Base-by-base conservation (phyloP, 2,329 filamentous ascomycete genomes). In the Leptoxyphium fumago region DNA sequence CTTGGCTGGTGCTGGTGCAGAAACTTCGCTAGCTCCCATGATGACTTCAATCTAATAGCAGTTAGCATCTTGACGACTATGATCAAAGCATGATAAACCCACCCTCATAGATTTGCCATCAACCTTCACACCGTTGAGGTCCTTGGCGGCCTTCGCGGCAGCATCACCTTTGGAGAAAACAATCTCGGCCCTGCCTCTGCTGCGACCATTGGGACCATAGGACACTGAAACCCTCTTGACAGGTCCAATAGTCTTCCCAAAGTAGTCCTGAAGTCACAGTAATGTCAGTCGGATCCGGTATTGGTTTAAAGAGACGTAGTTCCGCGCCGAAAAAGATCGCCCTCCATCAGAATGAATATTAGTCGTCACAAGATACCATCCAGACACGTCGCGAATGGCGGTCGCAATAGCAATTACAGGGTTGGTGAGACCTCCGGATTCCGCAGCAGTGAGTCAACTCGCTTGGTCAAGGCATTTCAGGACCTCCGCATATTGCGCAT, bases 51-150 rank as follows among this genome's bases (percentile, higher is more conserved):
- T 87, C 82, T 93, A 43, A 1, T 14, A n/a, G 13, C 26, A 17
- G 42, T 56, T 21, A 53, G 48, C 18, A 29, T 32, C 8, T 7
- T 15, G 40, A 42, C 10, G n/a, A 18, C 28, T 11, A 17, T 42
- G 40, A 15, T 17, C 11, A 30, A 8, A 36, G n/a, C 8, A 8
- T 13, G 36, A 10, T 14, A 39, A n/a, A 52, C 68, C 59, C 68
- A 88, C 86, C 79, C 89, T 94, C 71, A 98, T 89, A 21, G 87
- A 84, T 53, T 80, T 78, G 59, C 80, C 80, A 66, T 98, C 91
- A 47, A 98, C 87, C 44, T 91, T 77, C 47, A 95, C 77, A 49
- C 87, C 87, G 58, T 98, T 93, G 55, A 94, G 72, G 50, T 82
- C 78, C 57, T 81, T 75, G 55, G 86, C 84, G 48, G 91, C 91